phyloP scores from a whole-genome alignment of 768 basidiomycete genomes.

The Agaricus subrufescens region DNA sequence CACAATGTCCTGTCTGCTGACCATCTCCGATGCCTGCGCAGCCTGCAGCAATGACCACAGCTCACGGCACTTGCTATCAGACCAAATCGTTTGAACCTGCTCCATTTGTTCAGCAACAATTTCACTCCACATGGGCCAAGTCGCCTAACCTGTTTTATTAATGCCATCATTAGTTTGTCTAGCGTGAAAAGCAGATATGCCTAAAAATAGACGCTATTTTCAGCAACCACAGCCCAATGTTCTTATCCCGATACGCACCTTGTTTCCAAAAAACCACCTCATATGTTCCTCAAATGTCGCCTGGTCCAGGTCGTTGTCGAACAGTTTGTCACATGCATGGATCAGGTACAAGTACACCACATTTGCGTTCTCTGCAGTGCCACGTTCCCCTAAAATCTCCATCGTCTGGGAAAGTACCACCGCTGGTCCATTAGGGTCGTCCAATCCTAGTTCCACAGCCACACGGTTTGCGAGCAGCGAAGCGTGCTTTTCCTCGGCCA shows the following conservation, averaged over 20 bases:
- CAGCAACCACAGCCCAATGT: slow-evolving; percentile 5
- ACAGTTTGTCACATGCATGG: slow-evolving; percentile 88
- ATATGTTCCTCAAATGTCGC: slow-evolving; percentile 93
- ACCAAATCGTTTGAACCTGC: slow-evolving; percentile 82
- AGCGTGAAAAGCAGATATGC: slow-evolving; percentile 91
- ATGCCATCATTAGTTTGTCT: slow-evolving; percentile 84
- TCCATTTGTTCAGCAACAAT: slow-evolving; percentile 4
- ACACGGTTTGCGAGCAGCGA: slow-evolving; percentile 73
- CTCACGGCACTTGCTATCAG: slow-evolving; percentile 85
- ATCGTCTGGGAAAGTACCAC: slow-evolving; percentile 64
- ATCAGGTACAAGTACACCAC: slow-evolving; percentile 87
- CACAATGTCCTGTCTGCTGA: slow-evolving; percentile 63
- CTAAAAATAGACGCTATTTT: slow-evolving; percentile 37
- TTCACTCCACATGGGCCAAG: slow-evolving; percentile 5
- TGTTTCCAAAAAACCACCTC: slow-evolving; percentile 90
- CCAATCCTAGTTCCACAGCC: slow-evolving; percentile 78
- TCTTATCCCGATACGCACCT: slow-evolving; percentile 38
- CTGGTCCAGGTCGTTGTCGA: slow-evolving; percentile 90
- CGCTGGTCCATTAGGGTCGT: slow-evolving; percentile 76
- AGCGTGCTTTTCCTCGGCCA: slow-evolving; percentile 63
- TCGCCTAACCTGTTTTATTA: slow-evolving; percentile 82
- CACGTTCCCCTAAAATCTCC: slow-evolving; percentile 51
- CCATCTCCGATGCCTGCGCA: slow-evolving; percentile 46
- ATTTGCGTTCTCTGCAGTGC: slow-evolving; percentile 44
- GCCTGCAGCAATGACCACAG: slow-evolving; percentile 72